Evolutionary conservation across 768 basidiomycete species (phyloP).

Genomic region (Dioszegia aurantiaca): DNA sequence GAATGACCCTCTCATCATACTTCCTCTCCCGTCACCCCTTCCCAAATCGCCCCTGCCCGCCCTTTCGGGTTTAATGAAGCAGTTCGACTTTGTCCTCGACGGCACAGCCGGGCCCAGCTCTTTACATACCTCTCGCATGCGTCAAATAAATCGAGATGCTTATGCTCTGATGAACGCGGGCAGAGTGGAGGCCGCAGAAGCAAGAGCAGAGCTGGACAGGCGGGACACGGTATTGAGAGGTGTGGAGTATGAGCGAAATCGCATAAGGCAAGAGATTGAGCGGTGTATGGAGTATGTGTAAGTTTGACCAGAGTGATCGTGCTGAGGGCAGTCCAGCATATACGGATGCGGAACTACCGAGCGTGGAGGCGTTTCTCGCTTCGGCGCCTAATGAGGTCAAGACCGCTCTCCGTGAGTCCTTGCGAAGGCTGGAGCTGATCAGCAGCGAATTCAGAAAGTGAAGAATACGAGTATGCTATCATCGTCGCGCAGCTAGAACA

Average conservation of each 20-base stretch:
- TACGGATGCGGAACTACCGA: conserved; percentile 27
- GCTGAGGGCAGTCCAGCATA: conserved; percentile 35
- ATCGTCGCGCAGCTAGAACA: conserved; percentile 34
- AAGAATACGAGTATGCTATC: conserved; percentile 31
- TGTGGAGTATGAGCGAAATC: conserved; percentile 19
- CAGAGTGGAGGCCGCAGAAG: conserved; percentile 25
- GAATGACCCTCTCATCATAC: conserved; percentile 36
- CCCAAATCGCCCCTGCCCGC: conserved; percentile 25
- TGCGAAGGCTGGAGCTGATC: not conserved
- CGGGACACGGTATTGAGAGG: conserved; percentile 34
- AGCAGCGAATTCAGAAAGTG: conserved; percentile 25
- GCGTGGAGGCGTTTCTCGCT: conserved; percentile 18
- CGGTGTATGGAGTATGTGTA: conserved; percentile 42
- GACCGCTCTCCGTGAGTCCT: conserved; percentile 30
- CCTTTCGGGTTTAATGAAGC: conserved; percentile 23
- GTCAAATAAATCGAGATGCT: conserved; percentile 26
- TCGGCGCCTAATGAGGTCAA: conserved; percentile 11
- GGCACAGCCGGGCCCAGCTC: not conserved
- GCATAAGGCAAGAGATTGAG: conserved; percentile 34
- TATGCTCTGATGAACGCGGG: conserved; percentile 42
- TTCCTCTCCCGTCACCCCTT: conserved; percentile 31
- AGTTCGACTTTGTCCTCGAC: conserved; percentile 19
- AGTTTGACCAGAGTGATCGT: conserved; percentile 3
- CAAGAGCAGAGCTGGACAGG: conserved; percentile 33
- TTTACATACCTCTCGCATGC: conserved; percentile 30